Conservation (phyloP, 2,329 filamentous ascomycete species). For the Cytospora piceae region DNA sequence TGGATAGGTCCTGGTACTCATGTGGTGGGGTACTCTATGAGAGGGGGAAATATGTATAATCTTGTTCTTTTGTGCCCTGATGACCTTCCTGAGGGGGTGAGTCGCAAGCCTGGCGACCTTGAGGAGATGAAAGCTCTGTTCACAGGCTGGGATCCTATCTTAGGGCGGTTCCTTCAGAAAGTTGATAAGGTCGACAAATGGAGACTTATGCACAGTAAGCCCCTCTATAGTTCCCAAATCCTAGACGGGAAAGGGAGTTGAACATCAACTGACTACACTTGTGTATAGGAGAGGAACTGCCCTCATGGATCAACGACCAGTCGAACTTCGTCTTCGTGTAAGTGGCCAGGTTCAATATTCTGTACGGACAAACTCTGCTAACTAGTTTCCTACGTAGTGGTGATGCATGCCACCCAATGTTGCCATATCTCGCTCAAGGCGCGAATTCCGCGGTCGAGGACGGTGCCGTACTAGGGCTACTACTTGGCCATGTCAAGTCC, state of each 20-base stretch:
- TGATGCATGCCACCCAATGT: slow-evolving; percentile 67
- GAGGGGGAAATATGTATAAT: slow-evolving; percentile 64
- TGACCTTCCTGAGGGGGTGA: slow-evolving; percentile 50
- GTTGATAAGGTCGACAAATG: slow-evolving; percentile 69
- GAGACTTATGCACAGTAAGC: slow-evolving; percentile 63
- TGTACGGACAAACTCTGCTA: neutral
- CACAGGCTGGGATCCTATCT: slow-evolving; percentile 65
- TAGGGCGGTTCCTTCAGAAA: slow-evolving; percentile 47
- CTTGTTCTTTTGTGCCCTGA: slow-evolving; percentile 69
- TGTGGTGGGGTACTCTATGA: slow-evolving; percentile 64
- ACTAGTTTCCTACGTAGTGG: slow-evolving; percentile 43
- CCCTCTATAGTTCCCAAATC: neutral
- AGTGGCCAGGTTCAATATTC: slow-evolving; percentile 43
- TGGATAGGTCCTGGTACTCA: slow-evolving; percentile 68
- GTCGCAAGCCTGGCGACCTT: slow-evolving; percentile 55
- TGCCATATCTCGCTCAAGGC: slow-evolving; percentile 66
- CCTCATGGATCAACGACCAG: slow-evolving; percentile 57
- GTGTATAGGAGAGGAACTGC: slow-evolving; percentile 47
- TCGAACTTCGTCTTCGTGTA: slow-evolving; percentile 55
- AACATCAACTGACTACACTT: neutral
- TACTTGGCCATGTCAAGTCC: slow-evolving; percentile 55
- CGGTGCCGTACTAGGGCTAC: slow-evolving; percentile 64
- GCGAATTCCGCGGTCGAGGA: slow-evolving; percentile 71
- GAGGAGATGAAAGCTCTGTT: slow-evolving; percentile 66
- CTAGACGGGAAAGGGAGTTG: neutral